phyloP scores from a whole-genome alignment of 1,139 yeast genomes.

The Blastobotrys arbuscula region DNA sequence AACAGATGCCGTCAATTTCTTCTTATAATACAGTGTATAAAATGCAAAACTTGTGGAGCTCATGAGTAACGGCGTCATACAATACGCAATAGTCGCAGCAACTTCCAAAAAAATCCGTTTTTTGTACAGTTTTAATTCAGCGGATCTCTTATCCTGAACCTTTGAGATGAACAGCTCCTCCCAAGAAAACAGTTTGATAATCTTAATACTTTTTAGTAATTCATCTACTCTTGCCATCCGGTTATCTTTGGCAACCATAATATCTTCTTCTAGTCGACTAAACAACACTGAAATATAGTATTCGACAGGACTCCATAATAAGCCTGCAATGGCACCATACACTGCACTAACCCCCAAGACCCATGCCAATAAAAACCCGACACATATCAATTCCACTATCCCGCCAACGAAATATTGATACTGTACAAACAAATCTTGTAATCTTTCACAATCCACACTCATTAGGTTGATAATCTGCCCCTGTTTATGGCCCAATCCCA shows the following conservation, averaged over 20 bases:
- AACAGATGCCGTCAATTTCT: constrained; percentile 76
- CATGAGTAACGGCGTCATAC: constrained; percentile 71
- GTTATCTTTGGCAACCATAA: constrained; percentile 75
- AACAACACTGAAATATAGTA: constrained; percentile 42
- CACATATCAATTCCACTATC: not conserved
- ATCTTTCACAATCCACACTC: constrained; percentile 55
- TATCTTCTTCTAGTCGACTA: constrained; percentile 50
- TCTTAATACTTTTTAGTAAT: constrained; percentile 86
- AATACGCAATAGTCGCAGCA: constrained; percentile 56
- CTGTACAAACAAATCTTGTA: constrained; percentile 67
- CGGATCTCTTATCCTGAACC: constrained; percentile 63
- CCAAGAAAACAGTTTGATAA: constrained; percentile 95
- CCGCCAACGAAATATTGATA: constrained; percentile 15
- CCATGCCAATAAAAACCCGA: constrained; percentile 46
- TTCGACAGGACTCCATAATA: constrained; percentile 31
- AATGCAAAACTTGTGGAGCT: constrained; percentile 75
- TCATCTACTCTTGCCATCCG: constrained; percentile 91
- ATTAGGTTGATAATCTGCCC: constrained; percentile 85
- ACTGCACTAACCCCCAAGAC: constrained; percentile 86
- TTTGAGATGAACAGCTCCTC: constrained; percentile 73
- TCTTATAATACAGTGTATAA: constrained; percentile 63
- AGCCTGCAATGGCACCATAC: constrained; percentile 43
- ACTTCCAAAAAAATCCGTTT: constrained; percentile 54
- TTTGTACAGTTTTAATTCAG: constrained; percentile 57
- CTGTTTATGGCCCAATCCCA: not conserved